Evolutionary conservation across 768 basidiomycete genomes (phyloP), one percentile per base, ranked within the genome.

Genomic region (Gymnopilus junonius): DNA sequence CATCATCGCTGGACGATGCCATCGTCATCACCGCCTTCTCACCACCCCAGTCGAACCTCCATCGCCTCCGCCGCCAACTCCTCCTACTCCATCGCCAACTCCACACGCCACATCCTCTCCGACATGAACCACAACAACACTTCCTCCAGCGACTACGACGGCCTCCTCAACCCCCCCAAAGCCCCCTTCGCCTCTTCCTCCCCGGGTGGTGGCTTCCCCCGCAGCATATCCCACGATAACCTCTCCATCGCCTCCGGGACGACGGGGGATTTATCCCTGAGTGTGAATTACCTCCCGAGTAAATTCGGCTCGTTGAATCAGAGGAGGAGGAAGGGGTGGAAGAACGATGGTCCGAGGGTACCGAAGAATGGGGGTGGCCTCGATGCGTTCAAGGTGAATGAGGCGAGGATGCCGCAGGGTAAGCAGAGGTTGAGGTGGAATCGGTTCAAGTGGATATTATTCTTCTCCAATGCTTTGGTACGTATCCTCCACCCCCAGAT

Each of bases 361-460:
- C 87, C 85, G 12, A 89, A 89, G 74, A 82, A 79, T 35, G 91
- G 91, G 21, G 89, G 90, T 7, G 90, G 90, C 0, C 75, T 88
- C 7, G 87, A 90, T 64, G 91, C 88, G 2, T 88, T 87, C 65
- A 79, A 77, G 32, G 77, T 72, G 31, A 79, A 82, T 27, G 87
- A 87, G 65, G 65, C 77, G 1, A 74, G 88, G 34, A 89, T 89
- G 80, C 39, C 42, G 31, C 74, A 76, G 71, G 74, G 78, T 46
- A 67, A 55, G 27, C 70, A 65, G 53, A 76, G 77, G 64, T 75
- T 91, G 60, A 78, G 87, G 15, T 95, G 93, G 93, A 94, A 87
- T 71, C 84, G 80, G 65, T 95, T 94, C 83, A 95, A 95, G 73
- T 94, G 92, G 92, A 77, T 82, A 11, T 74, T 95, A 4, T 89